Evolutionary conservation across 371 early-diverging fungal species (phyloP).

Genomic region (Circinella minor): DNA sequence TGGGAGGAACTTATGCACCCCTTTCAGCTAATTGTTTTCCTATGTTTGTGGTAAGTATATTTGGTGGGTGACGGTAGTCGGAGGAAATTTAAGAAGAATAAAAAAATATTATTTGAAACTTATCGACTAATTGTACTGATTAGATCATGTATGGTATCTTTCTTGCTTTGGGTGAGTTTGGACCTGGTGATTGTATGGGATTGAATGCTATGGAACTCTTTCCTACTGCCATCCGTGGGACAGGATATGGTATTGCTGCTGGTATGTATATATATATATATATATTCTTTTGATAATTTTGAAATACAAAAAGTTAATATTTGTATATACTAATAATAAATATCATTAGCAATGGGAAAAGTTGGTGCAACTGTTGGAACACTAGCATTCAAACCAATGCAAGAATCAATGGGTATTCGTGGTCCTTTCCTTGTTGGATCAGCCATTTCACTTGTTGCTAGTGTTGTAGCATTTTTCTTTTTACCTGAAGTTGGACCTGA

Average conservation of each 20-base stretch:
- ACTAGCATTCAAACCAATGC: constrained; percentile 46
- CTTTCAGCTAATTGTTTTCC: constrained; percentile 55
- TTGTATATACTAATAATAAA: no score
- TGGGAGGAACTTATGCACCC: constrained; percentile 56
- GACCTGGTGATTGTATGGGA: constrained; percentile 61
- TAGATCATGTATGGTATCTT: constrained; percentile 65
- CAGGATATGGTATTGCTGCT: constrained; percentile 68
- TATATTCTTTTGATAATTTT: background rate
- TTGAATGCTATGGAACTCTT: constrained; percentile 59
- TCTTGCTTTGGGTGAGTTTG: constrained; percentile 63
- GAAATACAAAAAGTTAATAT: no score
- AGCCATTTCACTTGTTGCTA: constrained; percentile 38
- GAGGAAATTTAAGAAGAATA: no score
- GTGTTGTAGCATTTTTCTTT: constrained; percentile 36
- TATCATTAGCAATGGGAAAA: constrained; percentile 44
- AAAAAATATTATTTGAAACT: background rate
- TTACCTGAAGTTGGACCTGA: constrained; percentile 44
- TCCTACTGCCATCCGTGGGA: constrained; percentile 68
- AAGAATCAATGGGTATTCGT: constrained; percentile 36
- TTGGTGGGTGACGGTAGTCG: background rate
- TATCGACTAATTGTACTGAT: background rate
- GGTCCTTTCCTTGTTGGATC: constrained; percentile 48
- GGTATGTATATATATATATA: constrained; percentile 12
- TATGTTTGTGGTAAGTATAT: constrained; percentile 54
- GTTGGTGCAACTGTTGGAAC: constrained; percentile 59